Conservation (phyloP, 768 basidiomycete species). For the Russula earlei region DNA sequence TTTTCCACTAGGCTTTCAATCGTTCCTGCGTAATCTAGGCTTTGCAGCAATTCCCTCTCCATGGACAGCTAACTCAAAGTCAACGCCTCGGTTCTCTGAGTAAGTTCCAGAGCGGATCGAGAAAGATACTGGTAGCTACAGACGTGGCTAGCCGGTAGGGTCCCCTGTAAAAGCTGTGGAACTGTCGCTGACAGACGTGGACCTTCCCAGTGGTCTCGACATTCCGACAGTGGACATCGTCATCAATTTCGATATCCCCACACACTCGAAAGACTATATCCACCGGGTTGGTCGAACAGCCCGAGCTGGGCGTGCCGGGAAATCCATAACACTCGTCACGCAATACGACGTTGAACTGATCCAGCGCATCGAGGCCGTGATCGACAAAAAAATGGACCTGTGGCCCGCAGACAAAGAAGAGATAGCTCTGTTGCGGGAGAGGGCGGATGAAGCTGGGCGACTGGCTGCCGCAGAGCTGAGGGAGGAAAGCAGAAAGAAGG, state of each 20-base stretch:
- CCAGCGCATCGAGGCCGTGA: constrained; percentile 88
- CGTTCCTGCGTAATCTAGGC: constrained; percentile 78
- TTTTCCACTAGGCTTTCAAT: constrained; percentile 57
- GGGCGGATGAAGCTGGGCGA: constrained; percentile 77
- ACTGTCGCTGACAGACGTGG: neutral
- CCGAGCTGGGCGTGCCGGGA: constrained; percentile 93
- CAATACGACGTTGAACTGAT: constrained; percentile 97
- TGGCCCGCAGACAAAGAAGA: constrained; percentile 87
- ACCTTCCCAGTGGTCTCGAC: constrained; percentile 68
- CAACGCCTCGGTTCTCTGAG: constrained; percentile 85
- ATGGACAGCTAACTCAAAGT: constrained; percentile 91
- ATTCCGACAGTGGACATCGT: constrained; percentile 94
- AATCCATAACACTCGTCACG: constrained; percentile 93
- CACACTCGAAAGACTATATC: constrained; percentile 98
- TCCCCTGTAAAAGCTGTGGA: constrained; percentile 1
- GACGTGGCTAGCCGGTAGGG: constrained; percentile 90
- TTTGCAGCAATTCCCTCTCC: constrained; percentile 93
- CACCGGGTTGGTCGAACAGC: constrained; percentile 97
- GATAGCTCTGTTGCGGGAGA: constrained; percentile 74
- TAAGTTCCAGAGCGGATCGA: constrained; percentile 93
- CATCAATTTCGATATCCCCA: constrained; percentile 96
- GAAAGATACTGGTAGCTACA: constrained; percentile 87
- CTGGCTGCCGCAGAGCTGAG: constrained; percentile 74
- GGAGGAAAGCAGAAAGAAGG: constrained; percentile 51
- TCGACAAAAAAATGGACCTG: constrained; percentile 84